Conservation (phyloP, 139 green algal genomes). For the Spirogloea muscicola region DNA sequence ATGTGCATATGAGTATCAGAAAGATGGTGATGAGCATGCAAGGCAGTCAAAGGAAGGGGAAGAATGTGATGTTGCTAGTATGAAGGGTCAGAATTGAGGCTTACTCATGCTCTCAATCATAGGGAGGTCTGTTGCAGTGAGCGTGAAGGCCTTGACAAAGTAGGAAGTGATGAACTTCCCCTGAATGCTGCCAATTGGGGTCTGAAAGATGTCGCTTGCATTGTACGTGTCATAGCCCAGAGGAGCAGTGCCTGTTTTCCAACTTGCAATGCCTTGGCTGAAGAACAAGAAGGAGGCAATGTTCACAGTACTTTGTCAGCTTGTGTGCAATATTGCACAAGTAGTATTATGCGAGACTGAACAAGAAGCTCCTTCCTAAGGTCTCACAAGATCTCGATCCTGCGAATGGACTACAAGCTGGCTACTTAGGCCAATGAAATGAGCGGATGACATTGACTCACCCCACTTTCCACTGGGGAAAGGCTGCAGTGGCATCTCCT, state of each 20-base stretch:
- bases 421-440: too few relatives aligned
- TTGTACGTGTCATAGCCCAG: background rate
- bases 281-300: too few relatives aligned
- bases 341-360: too few relatives aligned
- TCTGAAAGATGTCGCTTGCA: slow-evolving; percentile 3
- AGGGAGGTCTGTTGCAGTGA: background rate
- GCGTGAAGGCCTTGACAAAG: slow-evolving; percentile 30
- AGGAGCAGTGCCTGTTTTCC: background rate
- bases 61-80: background rate
- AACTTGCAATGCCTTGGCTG: slow-evolving; percentile 1
- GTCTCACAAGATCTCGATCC: too few relatives aligned
- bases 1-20: too few relatives aligned
- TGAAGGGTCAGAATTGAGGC: background rate
- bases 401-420: too few relatives aligned
- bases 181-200: background rate
- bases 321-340: too few relatives aligned
- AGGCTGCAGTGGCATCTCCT: background rate
- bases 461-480: slow-evolving; percentile 1
- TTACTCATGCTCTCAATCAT: slow-evolving; percentile 17
- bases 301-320: too few relatives aligned
- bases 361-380: too few relatives aligned
- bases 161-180: slow-evolving; percentile 20
- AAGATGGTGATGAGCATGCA: too few relatives aligned
- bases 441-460: too few relatives aligned
- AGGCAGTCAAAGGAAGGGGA: background rate